Conservation (phyloP, 1,284 basidiomycete genomes). For the Violaceomyces palustris region DNA sequence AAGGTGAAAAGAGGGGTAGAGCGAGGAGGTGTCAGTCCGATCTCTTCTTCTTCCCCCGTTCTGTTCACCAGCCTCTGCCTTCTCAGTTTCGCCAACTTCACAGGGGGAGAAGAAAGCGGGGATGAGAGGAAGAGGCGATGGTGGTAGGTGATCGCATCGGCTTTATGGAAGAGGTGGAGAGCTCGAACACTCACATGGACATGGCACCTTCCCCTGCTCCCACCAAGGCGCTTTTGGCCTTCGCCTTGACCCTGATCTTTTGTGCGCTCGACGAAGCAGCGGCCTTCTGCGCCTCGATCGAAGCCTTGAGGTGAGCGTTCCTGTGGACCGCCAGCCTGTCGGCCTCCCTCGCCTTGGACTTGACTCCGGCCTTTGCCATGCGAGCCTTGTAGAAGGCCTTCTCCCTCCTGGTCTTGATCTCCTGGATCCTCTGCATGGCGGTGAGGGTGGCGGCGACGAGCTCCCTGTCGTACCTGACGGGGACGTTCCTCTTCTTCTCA, state of each 20-base stretch:
- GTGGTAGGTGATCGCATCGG: conserved; percentile 14
- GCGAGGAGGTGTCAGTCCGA: too few relatives aligned
- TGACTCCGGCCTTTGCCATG: conserved; percentile 45
- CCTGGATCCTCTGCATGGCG: conserved; percentile 91
- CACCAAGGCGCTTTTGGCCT: conserved; percentile 36
- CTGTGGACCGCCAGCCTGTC: conserved; percentile 46
- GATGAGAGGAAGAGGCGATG: background rate
- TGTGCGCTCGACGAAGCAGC: conserved; percentile 9
- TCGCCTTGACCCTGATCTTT: conserved; percentile 36
- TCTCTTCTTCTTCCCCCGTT: too few relatives aligned
- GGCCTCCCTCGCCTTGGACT: conserved; percentile 36
- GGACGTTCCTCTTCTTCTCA: conserved; percentile 96
- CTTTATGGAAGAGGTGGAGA: too few relatives aligned
- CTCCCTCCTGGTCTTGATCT: conserved; percentile 87
- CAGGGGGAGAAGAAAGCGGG: background rate
- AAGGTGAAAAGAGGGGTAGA: too few relatives aligned
- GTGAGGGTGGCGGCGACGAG: conserved; percentile 88
- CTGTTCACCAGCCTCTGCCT: too few relatives aligned
- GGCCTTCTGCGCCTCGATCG: conserved; percentile 22
- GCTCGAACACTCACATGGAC: conserved; percentile 39
- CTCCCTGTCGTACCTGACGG: conserved; percentile 94
- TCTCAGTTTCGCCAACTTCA: too few relatives aligned
- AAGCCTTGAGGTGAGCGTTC: conserved; percentile 41
- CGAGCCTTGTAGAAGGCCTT: conserved; percentile 71
- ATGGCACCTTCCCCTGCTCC: conserved; percentile 27